Evolutionary conservation across 305 asterid species (phyloP).

Genomic region (Fraxinus paxiana): DNA sequence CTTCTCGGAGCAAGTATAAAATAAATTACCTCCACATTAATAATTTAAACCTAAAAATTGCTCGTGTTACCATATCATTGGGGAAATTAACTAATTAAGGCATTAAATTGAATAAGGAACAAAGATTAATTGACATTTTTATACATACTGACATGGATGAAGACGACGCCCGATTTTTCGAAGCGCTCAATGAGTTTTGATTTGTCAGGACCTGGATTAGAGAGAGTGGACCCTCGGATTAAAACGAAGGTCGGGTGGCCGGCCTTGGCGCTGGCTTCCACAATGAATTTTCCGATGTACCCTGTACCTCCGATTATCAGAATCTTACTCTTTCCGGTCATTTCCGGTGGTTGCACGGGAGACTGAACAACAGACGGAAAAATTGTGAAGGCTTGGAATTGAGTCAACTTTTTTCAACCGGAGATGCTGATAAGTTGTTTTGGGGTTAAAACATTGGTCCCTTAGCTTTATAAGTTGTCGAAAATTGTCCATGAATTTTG

Average conservation of each 20-base stretch:
- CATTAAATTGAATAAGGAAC: not conserved
- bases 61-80: not conserved
- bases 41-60: not conserved
- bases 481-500: not conserved
- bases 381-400: not conserved
- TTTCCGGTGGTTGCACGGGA: not conserved
- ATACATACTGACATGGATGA: constrained; percentile 30
- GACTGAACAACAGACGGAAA: not conserved
- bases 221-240: constrained; percentile 41
- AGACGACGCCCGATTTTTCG: constrained; percentile 36
- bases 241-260: constrained; percentile 42
- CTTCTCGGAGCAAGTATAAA: not conserved
- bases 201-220: constrained; percentile 34
- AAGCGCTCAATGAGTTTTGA: constrained; percentile 37
- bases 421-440: not conserved
- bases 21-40: not conserved
- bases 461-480: not conserved
- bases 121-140: constrained; percentile 25
- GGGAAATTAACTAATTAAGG: not conserved
- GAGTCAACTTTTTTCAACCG: not conserved
- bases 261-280: constrained; percentile 34
- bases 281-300: constrained; percentile 47
- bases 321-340: constrained; percentile 44
- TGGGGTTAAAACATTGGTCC: not conserved
- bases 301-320: constrained; percentile 50